A percentile compares a stretch with the other conserved stretches of the same genome.
phyloP scores from a whole-genome alignment of 306 rosid genomes.

The Dalbergia cochinchinensis region DNA sequence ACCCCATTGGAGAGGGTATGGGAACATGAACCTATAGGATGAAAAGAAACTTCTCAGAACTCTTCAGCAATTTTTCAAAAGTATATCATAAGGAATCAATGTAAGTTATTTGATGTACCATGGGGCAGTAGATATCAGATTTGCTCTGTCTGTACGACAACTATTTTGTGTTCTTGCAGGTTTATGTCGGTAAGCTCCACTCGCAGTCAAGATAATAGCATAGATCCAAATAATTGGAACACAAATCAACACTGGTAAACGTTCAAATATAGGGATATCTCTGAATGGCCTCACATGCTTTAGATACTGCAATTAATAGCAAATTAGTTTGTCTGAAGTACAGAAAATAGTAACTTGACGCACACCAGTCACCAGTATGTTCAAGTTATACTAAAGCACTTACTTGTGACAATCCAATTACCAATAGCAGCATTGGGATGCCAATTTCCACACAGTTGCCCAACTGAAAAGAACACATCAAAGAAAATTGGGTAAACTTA shows the following conservation, averaged over 20 bases:
- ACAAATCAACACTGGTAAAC: conserved; percentile 93
- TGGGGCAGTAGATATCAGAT: conserved; percentile 91
- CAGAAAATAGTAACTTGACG: conserved; percentile 27
- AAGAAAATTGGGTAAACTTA: neutral
- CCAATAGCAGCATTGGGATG: conserved; percentile 84
- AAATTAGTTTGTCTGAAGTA: conserved; percentile 25
- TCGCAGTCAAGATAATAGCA: conserved; percentile 85
- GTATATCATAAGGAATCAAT: conserved; percentile 24
- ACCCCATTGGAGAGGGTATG: conserved; percentile 98
- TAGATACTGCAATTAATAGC: conserved; percentile 76
- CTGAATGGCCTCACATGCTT: conserved; percentile 90
- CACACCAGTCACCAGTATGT: neutral
- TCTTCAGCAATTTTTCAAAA: neutral
- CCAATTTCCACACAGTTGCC: conserved; percentile 96
- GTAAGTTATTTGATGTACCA: conserved; percentile 60
- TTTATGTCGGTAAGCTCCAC: conserved; percentile 84
- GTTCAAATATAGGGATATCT: conserved; percentile 86
- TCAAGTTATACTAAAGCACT: conserved; percentile 46
- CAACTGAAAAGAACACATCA: conserved; percentile 63
- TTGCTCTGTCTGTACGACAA: conserved; percentile 86
- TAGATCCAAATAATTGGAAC: conserved; percentile 85
- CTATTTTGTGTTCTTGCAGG: conserved; percentile 64
- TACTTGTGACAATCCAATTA: conserved; percentile 90
- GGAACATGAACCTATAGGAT: conserved; percentile 84
- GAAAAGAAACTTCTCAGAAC: conserved; percentile 35